Evolutionary conservation across 139 green algal genomes (phyloP).

Genomic region (Volvox reticuliferus): DNA sequence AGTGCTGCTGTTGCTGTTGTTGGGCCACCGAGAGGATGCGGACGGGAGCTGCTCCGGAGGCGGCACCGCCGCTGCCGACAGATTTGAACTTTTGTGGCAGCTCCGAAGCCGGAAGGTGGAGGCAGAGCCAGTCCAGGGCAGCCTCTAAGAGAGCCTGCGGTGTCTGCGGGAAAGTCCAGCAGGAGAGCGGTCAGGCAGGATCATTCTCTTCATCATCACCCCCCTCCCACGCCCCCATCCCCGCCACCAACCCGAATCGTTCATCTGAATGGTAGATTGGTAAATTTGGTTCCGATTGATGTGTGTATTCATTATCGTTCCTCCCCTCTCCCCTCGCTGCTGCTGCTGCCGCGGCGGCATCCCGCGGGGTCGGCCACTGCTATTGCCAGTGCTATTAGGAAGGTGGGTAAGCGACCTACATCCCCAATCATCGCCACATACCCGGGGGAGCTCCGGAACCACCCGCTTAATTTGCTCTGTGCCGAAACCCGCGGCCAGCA

Average conservation of each 20-base stretch:
- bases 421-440: background rate
- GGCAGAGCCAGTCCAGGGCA: slow-evolving; percentile 87
- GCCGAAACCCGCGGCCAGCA: slow-evolving; percentile 57
- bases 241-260: too few relatives aligned
- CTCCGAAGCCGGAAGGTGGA: slow-evolving; percentile 72
- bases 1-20: slow-evolving; percentile 22
- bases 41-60: slow-evolving; percentile 6
- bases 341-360: too few relatives aligned
- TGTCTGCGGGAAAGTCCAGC: background rate
- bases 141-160: slow-evolving; percentile 21
- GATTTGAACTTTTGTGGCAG: slow-evolving; percentile 74
- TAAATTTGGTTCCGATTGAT: too few relatives aligned
- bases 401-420: too few relatives aligned
- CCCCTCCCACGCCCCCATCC: too few relatives aligned
- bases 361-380: too few relatives aligned
- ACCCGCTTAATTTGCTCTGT: slow-evolving; percentile 47
- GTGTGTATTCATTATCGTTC: too few relatives aligned
- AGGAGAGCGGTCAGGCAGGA: background rate
- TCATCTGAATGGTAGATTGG: too few relatives aligned
- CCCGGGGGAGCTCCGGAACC: slow-evolving; percentile 50
- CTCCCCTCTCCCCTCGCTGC: too few relatives aligned
- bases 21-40: slow-evolving; percentile 43
- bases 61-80: background rate
- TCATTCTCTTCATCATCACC: background rate
- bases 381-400: too few relatives aligned